Evolutionary conservation across 768 basidiomycete genomes (phyloP).

Genomic region (Rhodotorula diobovata): DNA sequence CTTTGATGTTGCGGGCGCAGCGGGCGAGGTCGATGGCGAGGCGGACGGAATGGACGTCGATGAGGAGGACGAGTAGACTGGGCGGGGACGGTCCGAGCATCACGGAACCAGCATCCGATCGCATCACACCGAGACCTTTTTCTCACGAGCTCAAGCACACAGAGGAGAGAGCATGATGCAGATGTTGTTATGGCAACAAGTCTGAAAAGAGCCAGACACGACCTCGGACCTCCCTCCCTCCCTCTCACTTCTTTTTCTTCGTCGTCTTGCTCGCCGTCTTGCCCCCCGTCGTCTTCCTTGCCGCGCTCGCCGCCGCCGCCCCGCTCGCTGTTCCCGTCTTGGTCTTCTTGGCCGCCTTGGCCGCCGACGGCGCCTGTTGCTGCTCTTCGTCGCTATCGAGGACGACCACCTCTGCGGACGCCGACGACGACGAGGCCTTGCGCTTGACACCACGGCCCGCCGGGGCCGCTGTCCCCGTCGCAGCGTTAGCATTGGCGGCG

Average conservation of each 20-base stretch:
- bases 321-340: background rate
- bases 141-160: background rate
- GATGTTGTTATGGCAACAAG: constrained; percentile 1
- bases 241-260: background rate
- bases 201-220: background rate
- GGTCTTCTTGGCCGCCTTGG: constrained; percentile 22
- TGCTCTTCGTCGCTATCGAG: constrained; percentile 26
- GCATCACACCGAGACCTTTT: no score
- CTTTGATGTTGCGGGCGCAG: constrained; percentile 23
- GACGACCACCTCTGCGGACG: constrained; percentile 15
- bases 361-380: no score
- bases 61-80: background rate
- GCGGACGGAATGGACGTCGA: constrained; percentile 18
- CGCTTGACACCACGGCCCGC: constrained; percentile 19
- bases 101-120: no score
- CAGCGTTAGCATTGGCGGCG: no score
- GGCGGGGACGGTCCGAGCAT: no score
- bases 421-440: background rate
- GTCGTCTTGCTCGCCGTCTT: constrained; percentile 16
- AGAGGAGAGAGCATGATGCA: no score
- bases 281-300: constrained; percentile 3
- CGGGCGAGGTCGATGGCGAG: background rate
- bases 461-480: background rate
- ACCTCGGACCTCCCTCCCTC: background rate
- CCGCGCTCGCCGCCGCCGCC: background rate